Evolutionary conservation across 495 filamentous ascomycete species (phyloP), one percentile per base, ranked within the genome.

Genomic region (Daldinia grandis): DNA sequence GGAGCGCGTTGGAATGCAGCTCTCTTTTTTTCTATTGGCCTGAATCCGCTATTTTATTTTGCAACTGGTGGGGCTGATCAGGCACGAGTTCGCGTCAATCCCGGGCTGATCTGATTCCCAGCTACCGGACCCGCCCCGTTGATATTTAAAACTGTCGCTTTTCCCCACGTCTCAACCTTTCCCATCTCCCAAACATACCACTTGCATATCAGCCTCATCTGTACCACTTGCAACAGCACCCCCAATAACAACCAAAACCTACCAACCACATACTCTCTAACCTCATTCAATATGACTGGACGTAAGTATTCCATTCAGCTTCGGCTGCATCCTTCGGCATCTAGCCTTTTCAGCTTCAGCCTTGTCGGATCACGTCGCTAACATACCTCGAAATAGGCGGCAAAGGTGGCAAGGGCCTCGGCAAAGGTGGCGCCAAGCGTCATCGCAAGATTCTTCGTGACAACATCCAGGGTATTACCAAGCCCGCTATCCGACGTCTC

Each of bases 381-480:
- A 75, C 78, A 51, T 25, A 61, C 68, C 61, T 66, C 60, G 14
- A 64, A 19, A 79, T 76, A 93, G 92, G 93, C 81, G 93, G 93
- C 81, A 97, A 97, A 86, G 94, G 94, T 82, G 94, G 94, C 82
- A 98, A 98, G 86, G 94, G 94, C 80, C 94, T 97, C 76, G 94
- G 95, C 75, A 89, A 90, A 85, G 88, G 88, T 63, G 88, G 88
- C 75, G 88, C 88, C 86, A 98, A 98, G 91, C 94, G 94, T 84
- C 93, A 97, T 83, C 91, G 95, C 77, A 99, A 98, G 91, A 98
- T 99, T 86, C 88, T 99, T 80, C 93, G 95, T 81, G 95, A 98
- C 91, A 98, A 98, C 91, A 97, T 98, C 82, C 95, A 98, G 80
- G 95, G 95, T 88, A 99, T 99, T 84, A 99, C 95, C 82, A 99